These are phyloP conservation scores for Flaveria brownii DNA, from an alignment of 129 eudicot genomes.

Conservation along the genomic window DNA sequence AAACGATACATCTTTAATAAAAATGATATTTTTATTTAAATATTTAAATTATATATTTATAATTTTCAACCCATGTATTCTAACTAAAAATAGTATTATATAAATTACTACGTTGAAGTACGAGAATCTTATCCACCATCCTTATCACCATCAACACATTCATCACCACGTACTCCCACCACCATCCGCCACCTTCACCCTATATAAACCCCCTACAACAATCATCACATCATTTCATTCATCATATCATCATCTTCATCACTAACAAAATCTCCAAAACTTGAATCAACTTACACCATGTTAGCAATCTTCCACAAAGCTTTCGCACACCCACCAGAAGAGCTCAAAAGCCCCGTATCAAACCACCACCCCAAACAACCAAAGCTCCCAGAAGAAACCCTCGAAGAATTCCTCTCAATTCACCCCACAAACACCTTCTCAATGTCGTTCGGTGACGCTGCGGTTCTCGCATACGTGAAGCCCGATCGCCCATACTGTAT, in stretches of 20 bases:
- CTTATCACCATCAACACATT: not conserved
- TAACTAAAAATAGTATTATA: no score
- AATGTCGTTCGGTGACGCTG: conserved; percentile 70
- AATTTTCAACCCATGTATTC: no score
- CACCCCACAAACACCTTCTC: conserved; percentile 70
- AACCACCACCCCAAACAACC: conserved; percentile 40
- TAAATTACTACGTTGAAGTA: not conserved
- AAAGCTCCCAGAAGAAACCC: conserved; percentile 70
- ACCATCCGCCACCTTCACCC: no score
- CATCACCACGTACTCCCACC: not conserved
- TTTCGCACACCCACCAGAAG: conserved; percentile 92
- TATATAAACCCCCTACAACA: no score
- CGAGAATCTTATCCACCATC: conserved; percentile 47
- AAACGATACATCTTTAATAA: no score
- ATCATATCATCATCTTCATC: not conserved
- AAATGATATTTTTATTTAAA: no score
- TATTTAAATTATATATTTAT: no score
- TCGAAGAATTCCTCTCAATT: conserved; percentile 50
- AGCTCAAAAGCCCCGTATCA: conserved; percentile 75
- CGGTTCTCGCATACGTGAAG: conserved; percentile 77
- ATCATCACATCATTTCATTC: no score
- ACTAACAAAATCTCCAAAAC: not conserved
- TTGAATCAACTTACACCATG: conserved; percentile 36
- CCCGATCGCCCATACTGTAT: conserved; percentile 24
- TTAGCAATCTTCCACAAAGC: conserved; percentile 91